Conservation (phyloP, 2,329 filamentous ascomycete species). For the Xenosphaeropsis pyriputrescens region DNA sequence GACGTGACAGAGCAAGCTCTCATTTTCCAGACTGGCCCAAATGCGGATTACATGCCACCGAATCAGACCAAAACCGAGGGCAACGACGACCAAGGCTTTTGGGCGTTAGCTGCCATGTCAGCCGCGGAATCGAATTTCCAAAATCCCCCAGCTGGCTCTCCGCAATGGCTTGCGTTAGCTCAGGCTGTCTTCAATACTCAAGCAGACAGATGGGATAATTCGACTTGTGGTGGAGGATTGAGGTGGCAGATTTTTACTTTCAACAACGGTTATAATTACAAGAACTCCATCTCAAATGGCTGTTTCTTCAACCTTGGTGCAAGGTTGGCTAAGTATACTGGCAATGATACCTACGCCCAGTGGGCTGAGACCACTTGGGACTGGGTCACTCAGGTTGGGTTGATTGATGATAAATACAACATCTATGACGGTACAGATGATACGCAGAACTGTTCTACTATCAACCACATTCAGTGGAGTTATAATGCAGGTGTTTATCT, state of each 20-base stretch:
- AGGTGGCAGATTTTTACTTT: conserved; percentile 77
- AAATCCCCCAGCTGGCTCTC: conserved; percentile 37
- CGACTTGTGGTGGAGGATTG: conserved; percentile 58
- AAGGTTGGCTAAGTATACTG: conserved; percentile 62
- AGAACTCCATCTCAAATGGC: conserved; percentile 48
- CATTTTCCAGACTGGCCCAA: conserved; percentile 57
- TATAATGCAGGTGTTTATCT: conserved; percentile 57
- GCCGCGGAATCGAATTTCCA: conserved; percentile 54
- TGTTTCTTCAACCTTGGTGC: conserved; percentile 50
- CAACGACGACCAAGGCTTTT: conserved; percentile 66
- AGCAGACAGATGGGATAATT: conserved; percentile 54
- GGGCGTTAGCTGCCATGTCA: conserved; percentile 55
- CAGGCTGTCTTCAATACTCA: conserved; percentile 75
- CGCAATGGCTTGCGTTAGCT: conserved; percentile 57
- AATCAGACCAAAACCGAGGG: conserved; percentile 56
- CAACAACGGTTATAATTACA: conserved; percentile 73
- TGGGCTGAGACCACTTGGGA: conserved; percentile 66
- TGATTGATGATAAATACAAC: conserved; percentile 43
- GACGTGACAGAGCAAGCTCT: conserved; percentile 51
- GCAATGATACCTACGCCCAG: conserved; percentile 60
- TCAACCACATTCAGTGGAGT: conserved; percentile 50
- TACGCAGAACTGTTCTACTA: conserved; percentile 37
- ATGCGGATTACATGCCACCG: conserved; percentile 64
- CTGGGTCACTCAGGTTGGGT: conserved; percentile 42
- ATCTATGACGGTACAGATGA: conserved; percentile 49